These are phyloP conservation scores for Xylaria venustula DNA, from an alignment of 495 filamentous ascomycete genomes.

Conservation along the genomic window DNA sequence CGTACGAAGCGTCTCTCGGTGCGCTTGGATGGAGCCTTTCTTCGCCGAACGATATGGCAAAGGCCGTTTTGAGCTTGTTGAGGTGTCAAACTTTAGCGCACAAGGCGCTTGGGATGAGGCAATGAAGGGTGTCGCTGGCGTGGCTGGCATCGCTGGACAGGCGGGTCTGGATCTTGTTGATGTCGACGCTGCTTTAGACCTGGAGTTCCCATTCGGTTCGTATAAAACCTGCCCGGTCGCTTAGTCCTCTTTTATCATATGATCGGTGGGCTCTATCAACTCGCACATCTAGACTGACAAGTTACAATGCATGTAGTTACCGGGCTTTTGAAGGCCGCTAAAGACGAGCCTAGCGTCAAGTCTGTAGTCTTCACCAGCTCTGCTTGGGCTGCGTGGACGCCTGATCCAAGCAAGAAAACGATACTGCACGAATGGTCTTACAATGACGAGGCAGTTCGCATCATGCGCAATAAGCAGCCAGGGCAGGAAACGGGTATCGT, in stretches of 20 bases:
- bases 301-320: background rate
- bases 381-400: slow-evolving; percentile 32
- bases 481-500: slow-evolving; percentile 17
- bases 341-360: slow-evolving; percentile 14
- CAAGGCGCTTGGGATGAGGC: slow-evolving; percentile 36
- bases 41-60: slow-evolving; percentile 40
- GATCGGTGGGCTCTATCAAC: no score
- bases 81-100: slow-evolving; percentile 37
- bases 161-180: slow-evolving; percentile 6
- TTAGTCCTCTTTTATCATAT: no score
- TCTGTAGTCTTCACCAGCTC: slow-evolving; percentile 27
- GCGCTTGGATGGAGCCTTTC: slow-evolving; percentile 37
- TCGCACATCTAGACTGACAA: no score
- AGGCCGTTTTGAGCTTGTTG: slow-evolving; percentile 34
- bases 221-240: no score
- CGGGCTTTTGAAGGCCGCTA: slow-evolving; percentile 17
- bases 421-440: slow-evolving; percentile 19
- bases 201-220: slow-evolving; percentile 3
- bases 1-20: slow-evolving; percentile 40
- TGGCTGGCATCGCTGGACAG: slow-evolving; percentile 15
- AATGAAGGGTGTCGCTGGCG: slow-evolving; percentile 32
- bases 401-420: slow-evolving; percentile 15
- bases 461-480: slow-evolving; percentile 16
- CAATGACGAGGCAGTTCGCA: slow-evolving; percentile 27
- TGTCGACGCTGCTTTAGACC: slow-evolving; percentile 10